phyloP scores from a whole-genome alignment of 805 yeast genomes.

The Metschnikowia gruessii region DNA sequence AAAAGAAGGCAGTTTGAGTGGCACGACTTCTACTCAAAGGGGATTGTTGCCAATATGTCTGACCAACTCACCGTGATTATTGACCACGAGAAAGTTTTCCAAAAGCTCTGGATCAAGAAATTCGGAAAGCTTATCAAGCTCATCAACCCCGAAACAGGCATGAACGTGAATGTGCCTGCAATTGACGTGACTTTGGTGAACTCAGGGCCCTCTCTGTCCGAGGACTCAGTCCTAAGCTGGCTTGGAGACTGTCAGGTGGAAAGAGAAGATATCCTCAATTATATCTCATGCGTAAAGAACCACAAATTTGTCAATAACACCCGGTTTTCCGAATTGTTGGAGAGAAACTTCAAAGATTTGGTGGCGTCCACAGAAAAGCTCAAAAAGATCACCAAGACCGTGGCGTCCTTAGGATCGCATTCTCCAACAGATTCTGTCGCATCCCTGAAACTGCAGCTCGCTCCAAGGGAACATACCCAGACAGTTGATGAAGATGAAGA shows the following conservation, averaged over 20 bases:
- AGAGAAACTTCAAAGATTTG: slow-evolving; percentile 45
- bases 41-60: slow-evolving; percentile 43
- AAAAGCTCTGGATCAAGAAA: slow-evolving; percentile 62
- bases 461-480: not conserved
- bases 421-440: not conserved
- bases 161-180: slow-evolving; percentile 24
- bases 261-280: slow-evolving; percentile 32
- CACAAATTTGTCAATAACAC: slow-evolving; percentile 23
- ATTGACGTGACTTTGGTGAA: slow-evolving; percentile 20
- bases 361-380: slow-evolving; percentile 39
- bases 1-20: slow-evolving; percentile 57
- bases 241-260: slow-evolving; percentile 35
- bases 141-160: slow-evolving; percentile 16
- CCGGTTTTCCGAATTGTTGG: slow-evolving; percentile 39
- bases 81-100: slow-evolving; percentile 52
- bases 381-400: slow-evolving; percentile 32
- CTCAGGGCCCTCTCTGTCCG: not conserved
- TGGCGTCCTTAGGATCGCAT: slow-evolving; percentile 27
- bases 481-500: slow-evolving; percentile 27
- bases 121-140: slow-evolving; percentile 46
- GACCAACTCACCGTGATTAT: slow-evolving; percentile 58
- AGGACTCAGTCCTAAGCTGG: slow-evolving; percentile 25
- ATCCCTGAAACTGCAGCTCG: slow-evolving; percentile 20
- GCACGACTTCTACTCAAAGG: slow-evolving; percentile 43
- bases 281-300: slow-evolving; percentile 28